Evolutionary conservation across 805 yeast species (phyloP).

Genomic region (Wickerhamomyces queroliae): DNA sequence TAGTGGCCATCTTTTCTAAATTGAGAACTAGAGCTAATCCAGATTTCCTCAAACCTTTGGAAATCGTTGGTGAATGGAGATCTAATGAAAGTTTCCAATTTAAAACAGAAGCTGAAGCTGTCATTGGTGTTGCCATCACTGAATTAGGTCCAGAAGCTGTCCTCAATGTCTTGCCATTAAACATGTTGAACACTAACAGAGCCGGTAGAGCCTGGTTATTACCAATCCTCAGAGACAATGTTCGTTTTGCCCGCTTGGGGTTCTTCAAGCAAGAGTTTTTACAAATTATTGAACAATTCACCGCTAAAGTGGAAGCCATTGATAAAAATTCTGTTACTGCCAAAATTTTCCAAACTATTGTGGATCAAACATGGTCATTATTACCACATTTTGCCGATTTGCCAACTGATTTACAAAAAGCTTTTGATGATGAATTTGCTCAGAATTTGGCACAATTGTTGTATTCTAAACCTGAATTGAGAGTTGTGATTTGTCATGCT

Average conservation of each 20-base stretch:
- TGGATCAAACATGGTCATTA: conserved; percentile 90
- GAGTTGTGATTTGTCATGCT: conserved; percentile 81
- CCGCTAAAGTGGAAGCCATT: conserved; percentile 36
- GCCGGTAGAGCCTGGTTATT: conserved; percentile 96
- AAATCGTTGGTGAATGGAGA: conserved; percentile 81
- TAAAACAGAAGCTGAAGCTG: conserved; percentile 73
- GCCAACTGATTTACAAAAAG: conserved; percentile 61
- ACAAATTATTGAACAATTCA: conserved; percentile 58
- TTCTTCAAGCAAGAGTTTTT: conserved; percentile 58
- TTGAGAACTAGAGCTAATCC: conserved; percentile 66
- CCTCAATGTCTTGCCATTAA: conserved; percentile 68
- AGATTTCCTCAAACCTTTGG: conserved; percentile 58
- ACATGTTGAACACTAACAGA: conserved; percentile 47
- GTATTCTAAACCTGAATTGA: conserved; percentile 67
- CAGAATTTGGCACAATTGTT: conserved; percentile 64
- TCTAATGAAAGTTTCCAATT: conserved; percentile 63
- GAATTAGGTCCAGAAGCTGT: conserved; percentile 86
- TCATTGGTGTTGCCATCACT: conserved; percentile 71
- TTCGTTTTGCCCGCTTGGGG: conserved; percentile 60
- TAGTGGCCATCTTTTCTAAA: conserved; percentile 55
- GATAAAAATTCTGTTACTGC: conserved; percentile 57
- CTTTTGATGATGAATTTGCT: conserved; percentile 77
- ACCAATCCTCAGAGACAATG: conserved; percentile 85
- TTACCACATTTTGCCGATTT: conserved; percentile 86
- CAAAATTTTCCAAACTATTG: conserved; percentile 77